These are phyloP conservation scores for Trichomonascus vanleenenianus DNA, from an alignment of 805 yeast species.

Conservation along the genomic window DNA sequence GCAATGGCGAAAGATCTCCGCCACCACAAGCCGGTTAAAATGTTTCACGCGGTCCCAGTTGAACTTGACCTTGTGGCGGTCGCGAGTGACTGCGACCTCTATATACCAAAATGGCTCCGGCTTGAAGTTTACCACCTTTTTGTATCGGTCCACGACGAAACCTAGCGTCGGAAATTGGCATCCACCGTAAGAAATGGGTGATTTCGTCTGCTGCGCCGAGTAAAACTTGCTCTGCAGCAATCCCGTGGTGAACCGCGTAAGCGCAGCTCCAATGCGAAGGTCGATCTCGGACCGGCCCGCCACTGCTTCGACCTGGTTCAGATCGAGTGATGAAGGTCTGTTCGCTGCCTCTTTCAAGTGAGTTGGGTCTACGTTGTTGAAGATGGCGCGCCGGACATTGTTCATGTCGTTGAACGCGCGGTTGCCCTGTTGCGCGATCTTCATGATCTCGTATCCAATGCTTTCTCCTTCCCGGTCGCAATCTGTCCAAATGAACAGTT, in stretches of 20 bases:
- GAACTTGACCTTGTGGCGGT: conserved; percentile 32
- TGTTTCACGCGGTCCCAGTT: conserved; percentile 67
- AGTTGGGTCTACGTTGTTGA: conserved; percentile 72
- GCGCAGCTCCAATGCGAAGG: conserved; percentile 78
- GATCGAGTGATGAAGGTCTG: conserved; percentile 55
- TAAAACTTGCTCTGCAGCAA: conserved; percentile 29
- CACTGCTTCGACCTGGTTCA: conserved; percentile 74
- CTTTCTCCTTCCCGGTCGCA: conserved; percentile 96
- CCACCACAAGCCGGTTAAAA: conserved; percentile 63
- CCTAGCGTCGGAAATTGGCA: conserved; percentile 98
- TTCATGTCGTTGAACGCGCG: conserved; percentile 34
- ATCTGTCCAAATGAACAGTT: conserved; percentile 94
- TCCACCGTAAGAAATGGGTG: conserved; percentile 67
- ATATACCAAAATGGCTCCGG: conserved; percentile 80
- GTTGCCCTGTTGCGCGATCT: conserved; percentile 56
- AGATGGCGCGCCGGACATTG: conserved; percentile 64
- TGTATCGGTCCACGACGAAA: conserved; percentile 87
- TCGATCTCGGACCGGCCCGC: conserved; percentile 81
- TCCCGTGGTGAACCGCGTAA: conserved; percentile 72
- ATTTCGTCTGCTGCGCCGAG: not conserved
- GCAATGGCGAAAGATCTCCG: conserved; percentile 62
- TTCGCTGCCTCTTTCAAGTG: conserved; percentile 74
- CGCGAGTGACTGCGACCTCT: conserved; percentile 36
- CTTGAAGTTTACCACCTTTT: conserved; percentile 59
- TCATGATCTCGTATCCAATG: conserved; percentile 75